Base-by-base conservation (phyloP, 2,329 filamentous ascomycete genomes). In the Seiridium unicorne region DNA sequence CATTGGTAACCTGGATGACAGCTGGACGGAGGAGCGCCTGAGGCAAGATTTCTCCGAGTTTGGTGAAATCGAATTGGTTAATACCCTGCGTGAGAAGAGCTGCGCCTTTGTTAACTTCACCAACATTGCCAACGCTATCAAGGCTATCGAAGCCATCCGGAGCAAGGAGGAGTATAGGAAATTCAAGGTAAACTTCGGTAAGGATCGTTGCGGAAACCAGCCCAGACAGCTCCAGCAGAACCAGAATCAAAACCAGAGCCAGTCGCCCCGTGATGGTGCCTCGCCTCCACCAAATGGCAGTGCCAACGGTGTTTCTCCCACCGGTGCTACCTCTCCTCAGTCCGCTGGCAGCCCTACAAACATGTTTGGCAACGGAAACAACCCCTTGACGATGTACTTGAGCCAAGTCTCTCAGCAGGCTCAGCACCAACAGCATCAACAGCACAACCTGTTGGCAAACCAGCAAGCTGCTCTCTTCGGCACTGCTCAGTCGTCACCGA, bases 101-200 rank as follows among this genome's bases (percentile, higher is more conserved):
- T 99, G 95, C 75, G 95, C 95, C 0, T 99, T 99, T 74, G 95
- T 99, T 74, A 99, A 99, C 80, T 99, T 99, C 76, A 99, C 95
- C 73, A 99, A 99, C 79, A 99, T 99, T 73, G 95, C 95, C 72
- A 99, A 99, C 69, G 95, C 95, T 55, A 99, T 99, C 82, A 99
- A 99, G 81, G 95, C 95, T 1, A 99, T 99, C 65, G 95, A 99
- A 77, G 95, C 93, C 31, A 88, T 99, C 65, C 88, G 95, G 60
- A 91, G 93, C 71, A 93, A 93, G 72, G 95, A 98, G 48, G 95
- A 99, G 72, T 99, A 99, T 83, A 92, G 89, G 77, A 89, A 95
- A 69, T 99, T 99, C 87, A 99, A 99, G 84, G 94, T 99, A 75
- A 99, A 99, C 81, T 99, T 99, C 73, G 95, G 95, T 77, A 99